Base-by-base conservation (phyloP, 2,329 filamentous ascomycete genomes). In the Pseudofabraea citricarpa region DNA sequence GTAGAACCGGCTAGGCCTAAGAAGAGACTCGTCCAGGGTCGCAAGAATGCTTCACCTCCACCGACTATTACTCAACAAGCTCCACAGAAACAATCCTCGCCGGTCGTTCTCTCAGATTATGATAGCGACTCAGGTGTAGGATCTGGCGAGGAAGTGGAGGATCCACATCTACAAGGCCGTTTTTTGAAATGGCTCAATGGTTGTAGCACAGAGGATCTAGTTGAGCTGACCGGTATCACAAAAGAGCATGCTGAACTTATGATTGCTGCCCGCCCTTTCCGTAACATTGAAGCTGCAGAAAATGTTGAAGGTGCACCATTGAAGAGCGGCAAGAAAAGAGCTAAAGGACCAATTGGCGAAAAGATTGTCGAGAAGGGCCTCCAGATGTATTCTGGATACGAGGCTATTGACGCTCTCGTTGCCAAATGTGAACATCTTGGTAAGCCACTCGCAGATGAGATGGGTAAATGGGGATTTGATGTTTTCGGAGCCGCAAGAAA, bases 151-250 rank as follows among this genome's bases (percentile, higher is more conserved):
- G 66, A 68, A 33, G n/a, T n/a, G n/a, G 66, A 69, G 20, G 65
- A 69, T 40, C 62, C 65, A 13, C 60, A 64, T 22, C 60, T 79
- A 31, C 72, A 79, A 22, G 58, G 57, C 4, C 74, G 74, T 43
- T 77, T 96, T 6, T 70, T 97, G 21, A 75, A 81, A 6, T 94
- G 90, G 57, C 82, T 98, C 64, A 97, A 97, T 58, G 80, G 74
- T 0, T 93, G 87, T 61, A 79, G 81, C 5, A 69, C 79, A 8
- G 77, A 83, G 26, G 87, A 91, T 45, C 76, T 98, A 32, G 79
- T 85, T 2, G 90, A 95, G 53, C 83, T 96, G 48, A 88, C 88
- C 1, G 83, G 82, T 23, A 81, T 86, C 47, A 83, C 85, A 26
- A 76, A 85, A 52, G 78, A 82, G 5, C 74, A 83, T 36, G 82